Evolutionary conservation across 2,329 filamentous ascomycete genomes (phyloP).

Genomic region (Penicillium sp.): DNA sequence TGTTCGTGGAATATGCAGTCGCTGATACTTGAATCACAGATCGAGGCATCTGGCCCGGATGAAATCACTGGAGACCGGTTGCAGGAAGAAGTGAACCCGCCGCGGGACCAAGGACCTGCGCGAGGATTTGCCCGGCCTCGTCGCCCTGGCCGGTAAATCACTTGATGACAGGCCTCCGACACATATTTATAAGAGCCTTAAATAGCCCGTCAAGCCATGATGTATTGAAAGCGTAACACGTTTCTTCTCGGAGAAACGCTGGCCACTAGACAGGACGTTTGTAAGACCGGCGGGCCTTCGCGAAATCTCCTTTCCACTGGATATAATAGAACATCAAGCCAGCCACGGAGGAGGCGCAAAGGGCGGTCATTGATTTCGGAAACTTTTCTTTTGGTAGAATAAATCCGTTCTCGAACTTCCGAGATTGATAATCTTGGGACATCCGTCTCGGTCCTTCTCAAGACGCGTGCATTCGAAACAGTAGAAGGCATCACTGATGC

Average conservation of each 20-base stretch:
- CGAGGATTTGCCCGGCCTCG: slow-evolving; percentile 63
- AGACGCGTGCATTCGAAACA: slow-evolving; percentile 97
- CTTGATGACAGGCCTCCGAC: slow-evolving; percentile 4
- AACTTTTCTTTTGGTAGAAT: slow-evolving; percentile 69
- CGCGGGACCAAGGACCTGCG: slow-evolving; percentile 48
- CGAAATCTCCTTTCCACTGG: slow-evolving; percentile 7
- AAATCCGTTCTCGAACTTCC: slow-evolving; percentile 94
- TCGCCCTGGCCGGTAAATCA: slow-evolving; percentile 54
- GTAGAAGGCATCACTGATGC: slow-evolving; percentile 97
- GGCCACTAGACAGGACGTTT: slow-evolving; percentile 1
- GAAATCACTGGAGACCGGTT: slow-evolving; percentile 56
- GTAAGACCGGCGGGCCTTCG: slow-evolving; percentile 6
- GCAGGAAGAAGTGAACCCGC: slow-evolving; percentile 53
- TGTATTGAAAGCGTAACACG: not conserved
- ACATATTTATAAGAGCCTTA: slow-evolving; percentile 3
- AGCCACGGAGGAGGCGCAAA: slow-evolving; percentile 6
- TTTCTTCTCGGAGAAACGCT: not conserved
- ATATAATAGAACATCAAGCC: slow-evolving; percentile 7
- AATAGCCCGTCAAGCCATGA: slow-evolving; percentile 2
- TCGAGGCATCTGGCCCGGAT: slow-evolving; percentile 60
- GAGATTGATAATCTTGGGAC: slow-evolving; percentile 98
- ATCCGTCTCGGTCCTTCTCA: slow-evolving; percentile 95
- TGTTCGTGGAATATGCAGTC: slow-evolving; percentile 1
- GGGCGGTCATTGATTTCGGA: slow-evolving; percentile 42
- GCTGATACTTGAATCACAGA: slow-evolving; percentile 33